A percentile compares a stretch with the other conserved stretches of the same genome.
phyloP scores from a whole-genome alignment of 257 asterid species.

The Echium plantagineum region DNA sequence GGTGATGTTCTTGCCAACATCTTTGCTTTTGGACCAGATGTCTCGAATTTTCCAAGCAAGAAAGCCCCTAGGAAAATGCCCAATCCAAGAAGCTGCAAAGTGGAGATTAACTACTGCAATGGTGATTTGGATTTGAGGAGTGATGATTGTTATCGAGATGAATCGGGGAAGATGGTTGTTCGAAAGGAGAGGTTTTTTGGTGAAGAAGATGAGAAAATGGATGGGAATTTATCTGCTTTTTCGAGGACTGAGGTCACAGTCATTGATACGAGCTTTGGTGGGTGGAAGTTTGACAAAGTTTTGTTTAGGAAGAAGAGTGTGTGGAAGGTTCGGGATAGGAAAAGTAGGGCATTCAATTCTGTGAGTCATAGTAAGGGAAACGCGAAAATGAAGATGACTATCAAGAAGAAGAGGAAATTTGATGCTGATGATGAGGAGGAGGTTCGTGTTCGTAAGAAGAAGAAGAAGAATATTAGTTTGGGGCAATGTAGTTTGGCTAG shows the following conservation, averaged over 20 bases:
- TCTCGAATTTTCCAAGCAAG: slow-evolving; percentile 12
- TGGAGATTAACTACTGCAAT: slow-evolving; percentile 6
- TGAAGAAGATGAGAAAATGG: slow-evolving; percentile 12
- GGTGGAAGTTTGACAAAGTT: slow-evolving; percentile 81
- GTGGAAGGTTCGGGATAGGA: slow-evolving; percentile 77
- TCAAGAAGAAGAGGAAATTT: slow-evolving; percentile 13
- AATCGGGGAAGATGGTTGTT: slow-evolving; percentile 8
- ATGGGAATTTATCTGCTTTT: slow-evolving; percentile 44
- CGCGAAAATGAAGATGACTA: slow-evolving; percentile 11
- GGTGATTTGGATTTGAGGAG: too few species aligned
- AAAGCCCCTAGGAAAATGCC: slow-evolving; percentile 57
- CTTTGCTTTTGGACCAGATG: slow-evolving; percentile 51
- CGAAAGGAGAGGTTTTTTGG: slow-evolving; percentile 10
- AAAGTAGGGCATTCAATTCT: slow-evolving; percentile 22
- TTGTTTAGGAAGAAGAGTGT: slow-evolving; percentile 67
- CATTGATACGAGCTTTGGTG: slow-evolving; percentile 73
- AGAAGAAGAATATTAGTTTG: slow-evolving; percentile 4
- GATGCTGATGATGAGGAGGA: slow-evolving; percentile 15
- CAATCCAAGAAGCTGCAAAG: slow-evolving; percentile 49
- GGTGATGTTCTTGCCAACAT: slow-evolving; percentile 59
- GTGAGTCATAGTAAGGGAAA: slow-evolving; percentile 47
- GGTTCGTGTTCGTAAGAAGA: slow-evolving; percentile 24
- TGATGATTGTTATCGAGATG: too few species aligned
- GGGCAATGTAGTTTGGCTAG: slow-evolving; percentile 13
- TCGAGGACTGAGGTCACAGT: slow-evolving; percentile 77